These are phyloP conservation scores for Ustilago crameri DNA, from an alignment of 1,284 basidiomycete species.

Conservation along the genomic window DNA sequence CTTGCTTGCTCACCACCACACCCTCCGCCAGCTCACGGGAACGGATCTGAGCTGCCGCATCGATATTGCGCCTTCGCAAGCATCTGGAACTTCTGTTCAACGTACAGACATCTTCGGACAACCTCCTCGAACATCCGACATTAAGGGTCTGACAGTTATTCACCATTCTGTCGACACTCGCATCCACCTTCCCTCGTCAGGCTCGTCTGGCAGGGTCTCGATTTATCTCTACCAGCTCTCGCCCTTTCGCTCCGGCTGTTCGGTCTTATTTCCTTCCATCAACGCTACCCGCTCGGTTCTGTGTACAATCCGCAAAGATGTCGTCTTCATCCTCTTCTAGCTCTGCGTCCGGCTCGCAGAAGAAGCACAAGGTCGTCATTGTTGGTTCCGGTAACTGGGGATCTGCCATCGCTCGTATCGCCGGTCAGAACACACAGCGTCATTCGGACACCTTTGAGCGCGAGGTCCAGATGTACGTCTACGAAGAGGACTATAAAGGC, in stretches of 20 bases:
- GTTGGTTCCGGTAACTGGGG: conserved; percentile 72
- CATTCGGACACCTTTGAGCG: conserved; percentile 68
- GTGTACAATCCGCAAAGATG: conserved; percentile 13
- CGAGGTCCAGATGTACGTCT: conserved; percentile 64
- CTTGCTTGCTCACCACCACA: conserved; percentile 14
- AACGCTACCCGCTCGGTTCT: conserved; percentile 10
- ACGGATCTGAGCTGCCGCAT: neutral
- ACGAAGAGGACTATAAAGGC: conserved; percentile 69
- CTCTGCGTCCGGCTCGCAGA: conserved; percentile 16
- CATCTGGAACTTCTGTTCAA: neutral
- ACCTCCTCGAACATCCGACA: neutral
- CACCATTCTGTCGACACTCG: conserved; percentile 37
- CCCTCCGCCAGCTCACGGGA: neutral
- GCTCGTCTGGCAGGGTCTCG: conserved; percentile 35
- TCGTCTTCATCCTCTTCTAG: conserved; percentile 22
- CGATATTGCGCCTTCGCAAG: neutral
- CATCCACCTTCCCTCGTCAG: conserved; percentile 31
- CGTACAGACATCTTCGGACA: neutral
- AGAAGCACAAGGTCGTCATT: conserved; percentile 73
- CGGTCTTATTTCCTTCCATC: conserved; percentile 6
- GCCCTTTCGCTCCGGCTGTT: neutral
- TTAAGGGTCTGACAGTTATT: neutral
- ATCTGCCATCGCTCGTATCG: conserved; percentile 73
- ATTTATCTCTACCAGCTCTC: conserved; percentile 4
- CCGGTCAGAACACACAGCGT: conserved; percentile 70